phyloP scores from a whole-genome alignment of 257 asterid genomes.

The Solanum neorickii region DNA sequence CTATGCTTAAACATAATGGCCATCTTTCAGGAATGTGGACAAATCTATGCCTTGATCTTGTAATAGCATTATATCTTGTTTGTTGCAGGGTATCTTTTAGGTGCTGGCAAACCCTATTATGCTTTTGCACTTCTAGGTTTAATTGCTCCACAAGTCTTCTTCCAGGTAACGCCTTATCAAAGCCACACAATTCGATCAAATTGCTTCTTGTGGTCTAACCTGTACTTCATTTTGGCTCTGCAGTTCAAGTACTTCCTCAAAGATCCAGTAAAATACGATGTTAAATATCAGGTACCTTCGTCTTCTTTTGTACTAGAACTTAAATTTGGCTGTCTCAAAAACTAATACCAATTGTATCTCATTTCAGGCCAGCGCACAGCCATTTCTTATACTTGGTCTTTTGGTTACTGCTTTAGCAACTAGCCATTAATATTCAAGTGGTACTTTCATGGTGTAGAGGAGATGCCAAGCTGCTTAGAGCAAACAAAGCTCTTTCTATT shows the following conservation, averaged over 20 bases:
- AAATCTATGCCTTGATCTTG: not conserved
- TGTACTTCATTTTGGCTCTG: not conserved
- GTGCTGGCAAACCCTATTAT: constrained; percentile 73
- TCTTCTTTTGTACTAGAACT: not conserved
- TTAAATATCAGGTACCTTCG: constrained; percentile 68
- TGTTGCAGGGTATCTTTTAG: constrained; percentile 83
- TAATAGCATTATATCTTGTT: not conserved
- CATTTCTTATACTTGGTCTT: constrained; percentile 83
- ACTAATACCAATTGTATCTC: not conserved
- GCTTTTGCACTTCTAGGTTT: constrained; percentile 80
- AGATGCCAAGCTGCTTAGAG: not conserved
- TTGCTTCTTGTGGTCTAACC: not conserved
- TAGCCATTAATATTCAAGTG: constrained; percentile 34
- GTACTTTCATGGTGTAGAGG: not conserved
- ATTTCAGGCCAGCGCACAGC: constrained; percentile 94
- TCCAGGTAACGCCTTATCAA: constrained; percentile 53
- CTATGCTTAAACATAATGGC: not conserved
- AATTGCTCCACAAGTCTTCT: constrained; percentile 79
- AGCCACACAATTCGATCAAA: not conserved
- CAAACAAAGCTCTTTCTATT: not conserved
- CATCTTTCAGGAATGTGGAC: not conserved
- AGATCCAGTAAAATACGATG: constrained; percentile 40
- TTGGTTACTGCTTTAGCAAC: constrained; percentile 89
- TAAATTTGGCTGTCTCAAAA: not conserved
- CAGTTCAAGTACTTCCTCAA: constrained; percentile 47